phyloP scores from a whole-genome alignment of 2,329 filamentous ascomycete genomes.

The Ilyonectria sp. region DNA sequence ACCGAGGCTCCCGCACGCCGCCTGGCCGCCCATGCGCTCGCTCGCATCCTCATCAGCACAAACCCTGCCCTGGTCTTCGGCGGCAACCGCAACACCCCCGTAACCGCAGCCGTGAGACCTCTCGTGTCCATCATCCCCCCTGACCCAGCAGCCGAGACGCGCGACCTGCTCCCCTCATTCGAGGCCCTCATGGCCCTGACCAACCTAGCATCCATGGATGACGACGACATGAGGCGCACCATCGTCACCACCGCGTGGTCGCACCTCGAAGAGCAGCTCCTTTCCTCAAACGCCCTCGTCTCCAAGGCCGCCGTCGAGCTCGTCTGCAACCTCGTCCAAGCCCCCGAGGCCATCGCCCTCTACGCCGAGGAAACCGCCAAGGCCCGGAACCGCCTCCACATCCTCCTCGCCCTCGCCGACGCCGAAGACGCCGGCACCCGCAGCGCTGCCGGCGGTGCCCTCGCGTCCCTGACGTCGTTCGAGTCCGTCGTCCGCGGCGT shows the following conservation, averaged over 20 bases:
- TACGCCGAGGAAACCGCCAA: constrained; percentile 78
- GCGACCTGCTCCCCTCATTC: constrained; percentile 90
- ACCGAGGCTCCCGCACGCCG: constrained; percentile 64
- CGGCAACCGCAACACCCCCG: constrained; percentile 79
- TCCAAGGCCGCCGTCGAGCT: constrained; percentile 90
- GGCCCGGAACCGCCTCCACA: constrained; percentile 82
- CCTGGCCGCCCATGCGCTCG: constrained; percentile 83
- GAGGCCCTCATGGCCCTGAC: constrained; percentile 93
- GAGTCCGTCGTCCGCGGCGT: constrained; percentile 82
- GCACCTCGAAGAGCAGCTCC: constrained; percentile 85
- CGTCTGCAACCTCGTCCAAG: constrained; percentile 89
- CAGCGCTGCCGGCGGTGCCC: constrained; percentile 87
- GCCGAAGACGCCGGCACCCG: constrained; percentile 85
- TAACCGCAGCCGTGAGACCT: constrained; percentile 86
- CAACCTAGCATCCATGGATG: constrained; percentile 88
- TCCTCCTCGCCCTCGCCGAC: constrained; percentile 90
- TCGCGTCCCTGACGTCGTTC: constrained; percentile 87
- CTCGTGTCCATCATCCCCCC: constrained; percentile 81
- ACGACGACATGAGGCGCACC: constrained; percentile 73
- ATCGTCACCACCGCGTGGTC: constrained; percentile 84
- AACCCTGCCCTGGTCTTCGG: constrained; percentile 89
- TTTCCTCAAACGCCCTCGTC: constrained; percentile 82
- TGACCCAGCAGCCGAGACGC: constrained; percentile 73
- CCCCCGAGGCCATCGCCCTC: constrained; percentile 75
- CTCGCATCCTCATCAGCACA: constrained; percentile 88